Base-by-base conservation (phyloP, 257 asterid species). In the Jaltomata sinuosa region DNA sequence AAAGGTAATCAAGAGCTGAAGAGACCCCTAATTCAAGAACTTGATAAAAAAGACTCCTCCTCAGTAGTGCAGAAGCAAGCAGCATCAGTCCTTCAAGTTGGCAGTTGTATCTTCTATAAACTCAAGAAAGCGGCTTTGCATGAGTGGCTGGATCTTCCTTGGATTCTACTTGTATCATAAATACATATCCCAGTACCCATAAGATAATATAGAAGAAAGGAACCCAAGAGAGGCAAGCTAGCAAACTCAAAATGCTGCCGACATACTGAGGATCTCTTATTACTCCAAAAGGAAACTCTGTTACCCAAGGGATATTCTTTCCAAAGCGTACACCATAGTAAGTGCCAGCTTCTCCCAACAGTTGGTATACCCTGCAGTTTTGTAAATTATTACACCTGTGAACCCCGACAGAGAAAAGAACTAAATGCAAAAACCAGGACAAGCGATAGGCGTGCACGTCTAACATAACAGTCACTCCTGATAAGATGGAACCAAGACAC, bases 301-400 rank as follows among this genome's bases (percentile, higher is more conserved):
- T 94, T 81, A 89, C 98, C 99, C 98, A 94, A 1, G 97, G 97
- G 61, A 96, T 87, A 81, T 65, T 85, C 94, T 93, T 96, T 22
- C 98, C 98, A 49, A 96, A 96, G 21, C 99, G 94, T 47, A 96
- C 93, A 1, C 99, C 99, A 79, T 96, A 96, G 88, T 94, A 96
- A 8, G 98, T 93, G 62, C 99, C 99, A 0, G 92, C 79, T 84
- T 94, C 98, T 88, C 99, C 98, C 40, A 96, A 91, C 85, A 96
- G 92, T 89, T 93, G 98, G 79, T 94, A 96, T 27, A 96, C 98
- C 95, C 99, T 96, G 91, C 90, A 89, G 11, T 83, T 50, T 59
- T 57, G 25, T 31, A 25, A 14, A 83, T 67, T n/a, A 32, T 32
- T 42, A 67, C 52, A 77, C 10, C 29, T 19, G 49, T 5, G 82